Evolutionary conservation across 1,284 basidiomycete genomes (phyloP).

Genomic region (Sporisorium graminicola): DNA sequence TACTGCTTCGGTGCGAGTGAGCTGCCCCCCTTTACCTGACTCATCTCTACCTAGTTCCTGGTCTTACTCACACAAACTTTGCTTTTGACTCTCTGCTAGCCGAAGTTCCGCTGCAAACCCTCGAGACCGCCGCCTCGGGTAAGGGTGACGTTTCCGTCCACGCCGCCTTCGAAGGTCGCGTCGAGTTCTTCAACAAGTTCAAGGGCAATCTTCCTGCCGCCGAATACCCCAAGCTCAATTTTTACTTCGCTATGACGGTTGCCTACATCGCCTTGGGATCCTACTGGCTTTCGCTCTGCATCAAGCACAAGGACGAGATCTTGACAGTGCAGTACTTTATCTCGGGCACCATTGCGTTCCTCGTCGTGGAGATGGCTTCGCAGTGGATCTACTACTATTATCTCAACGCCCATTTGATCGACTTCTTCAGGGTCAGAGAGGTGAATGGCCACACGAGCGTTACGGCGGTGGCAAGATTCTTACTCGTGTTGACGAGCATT

Average conservation of each 20-base stretch:
- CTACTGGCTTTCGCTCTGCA: slow-evolving; percentile 87
- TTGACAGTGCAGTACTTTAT: slow-evolving; percentile 82
- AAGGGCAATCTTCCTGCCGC: slow-evolving; percentile 88
- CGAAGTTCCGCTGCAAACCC: slow-evolving; percentile 84
- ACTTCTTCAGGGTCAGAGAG: slow-evolving; percentile 59
- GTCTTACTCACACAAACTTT: too few species aligned
- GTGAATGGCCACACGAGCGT: slow-evolving; percentile 47
- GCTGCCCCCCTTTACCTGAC: slow-evolving; percentile 21
- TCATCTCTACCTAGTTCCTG: background rate
- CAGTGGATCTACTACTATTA: slow-evolving; percentile 64
- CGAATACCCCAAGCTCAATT: slow-evolving; percentile 98
- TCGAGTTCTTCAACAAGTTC: slow-evolving; percentile 90
- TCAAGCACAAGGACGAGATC: slow-evolving; percentile 80
- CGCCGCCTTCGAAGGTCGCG: slow-evolving; percentile 83
- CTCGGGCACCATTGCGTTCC: slow-evolving; percentile 87
- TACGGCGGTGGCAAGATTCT: slow-evolving; percentile 57
- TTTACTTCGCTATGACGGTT: slow-evolving; percentile 86
- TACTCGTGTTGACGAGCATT: slow-evolving; percentile 72
- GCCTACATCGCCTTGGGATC: slow-evolving; percentile 79
- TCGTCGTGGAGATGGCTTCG: slow-evolving; percentile 93
- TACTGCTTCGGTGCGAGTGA: slow-evolving; percentile 86
- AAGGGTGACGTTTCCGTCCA: slow-evolving; percentile 71
- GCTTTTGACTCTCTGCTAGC: slow-evolving; percentile 74
- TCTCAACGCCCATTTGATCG: slow-evolving; percentile 61
- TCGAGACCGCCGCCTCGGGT: slow-evolving; percentile 51